phyloP scores from a whole-genome alignment of 129 eudicot genomes.

The Flaveria sonorensis region DNA sequence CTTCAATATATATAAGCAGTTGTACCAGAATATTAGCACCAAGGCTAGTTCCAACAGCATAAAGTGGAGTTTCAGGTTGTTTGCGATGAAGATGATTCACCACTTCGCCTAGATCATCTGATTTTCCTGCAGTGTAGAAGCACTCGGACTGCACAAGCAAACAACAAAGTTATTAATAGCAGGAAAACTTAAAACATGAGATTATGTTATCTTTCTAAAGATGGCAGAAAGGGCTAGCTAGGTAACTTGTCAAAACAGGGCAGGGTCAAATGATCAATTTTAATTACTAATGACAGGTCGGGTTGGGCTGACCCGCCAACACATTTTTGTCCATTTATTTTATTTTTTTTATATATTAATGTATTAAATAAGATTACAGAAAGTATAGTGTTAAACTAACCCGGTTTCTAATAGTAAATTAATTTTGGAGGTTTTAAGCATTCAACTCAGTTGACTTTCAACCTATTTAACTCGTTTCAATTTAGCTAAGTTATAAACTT shows the following conservation, averaged over 20 bases:
- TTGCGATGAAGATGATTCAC: slow-evolving; percentile 61
- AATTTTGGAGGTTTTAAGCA: background rate
- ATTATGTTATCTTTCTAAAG: background rate
- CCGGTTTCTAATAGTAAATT: background rate
- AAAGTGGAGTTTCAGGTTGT: slow-evolving; percentile 71
- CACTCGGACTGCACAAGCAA: slow-evolving; percentile 71
- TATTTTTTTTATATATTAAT: background rate
- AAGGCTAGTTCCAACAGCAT: slow-evolving; percentile 89
- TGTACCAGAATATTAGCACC: slow-evolving; percentile 97
- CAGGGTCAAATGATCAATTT: background rate
- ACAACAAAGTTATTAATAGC: background rate
- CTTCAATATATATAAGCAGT: background rate
- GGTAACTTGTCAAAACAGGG: background rate
- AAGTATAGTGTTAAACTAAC: background rate
- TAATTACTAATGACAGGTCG: background rate
- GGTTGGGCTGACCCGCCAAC: background rate
- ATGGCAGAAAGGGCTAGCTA: background rate
- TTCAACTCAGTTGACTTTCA: background rate
- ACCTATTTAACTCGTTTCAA: background rate
- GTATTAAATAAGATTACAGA: background rate
- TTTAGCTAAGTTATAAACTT: background rate
- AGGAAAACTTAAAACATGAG: slow-evolving; percentile 8
- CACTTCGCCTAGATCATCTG: slow-evolving; percentile 80
- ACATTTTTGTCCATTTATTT: background rate
- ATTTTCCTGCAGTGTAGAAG: slow-evolving; percentile 90